These are phyloP conservation scores for Musa troglodytarum DNA, from an alignment of 176 grass and related monocot genomes.

Conservation along the genomic window DNA sequence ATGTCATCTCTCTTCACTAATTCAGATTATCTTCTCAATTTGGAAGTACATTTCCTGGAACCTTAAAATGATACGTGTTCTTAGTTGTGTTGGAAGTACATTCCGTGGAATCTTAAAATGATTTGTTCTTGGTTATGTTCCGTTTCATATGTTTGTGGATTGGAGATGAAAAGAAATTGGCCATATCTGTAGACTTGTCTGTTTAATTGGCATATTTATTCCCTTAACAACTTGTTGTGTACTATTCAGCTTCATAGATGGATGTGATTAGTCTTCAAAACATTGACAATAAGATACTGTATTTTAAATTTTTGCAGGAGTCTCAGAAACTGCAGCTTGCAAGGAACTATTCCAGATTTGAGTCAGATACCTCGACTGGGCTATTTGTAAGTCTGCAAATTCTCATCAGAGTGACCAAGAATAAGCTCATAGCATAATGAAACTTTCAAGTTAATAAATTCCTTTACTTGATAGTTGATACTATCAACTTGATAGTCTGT, in stretches of 20 bases:
- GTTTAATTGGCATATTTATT: too few relatives aligned
- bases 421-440: background rate
- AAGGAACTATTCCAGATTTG: constrained; percentile 74
- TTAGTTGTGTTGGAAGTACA: too few relatives aligned
- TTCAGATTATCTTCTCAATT: too few relatives aligned
- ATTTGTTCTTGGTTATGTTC: too few relatives aligned
- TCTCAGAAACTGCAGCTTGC: constrained; percentile 81
- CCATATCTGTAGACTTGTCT: too few relatives aligned
- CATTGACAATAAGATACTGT: background rate
- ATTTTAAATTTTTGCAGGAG: constrained; percentile 52
- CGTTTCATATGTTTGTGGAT: too few relatives aligned
- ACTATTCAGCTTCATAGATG: background rate
- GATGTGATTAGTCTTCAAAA: background rate
- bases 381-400: constrained; percentile 63
- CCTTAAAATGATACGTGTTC: too few relatives aligned
- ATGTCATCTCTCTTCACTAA: too few relatives aligned
- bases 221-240: background rate
- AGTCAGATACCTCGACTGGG: constrained; percentile 46
- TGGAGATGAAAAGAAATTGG: too few relatives aligned
- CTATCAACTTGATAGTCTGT: background rate
- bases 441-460: constrained; percentile 12
- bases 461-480: background rate
- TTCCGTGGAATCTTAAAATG: too few relatives aligned
- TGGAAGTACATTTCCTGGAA: too few relatives aligned
- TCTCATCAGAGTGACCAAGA: background rate